phyloP scores from a whole-genome alignment of 257 asterid species.

The Solanum chmielewskii region DNA sequence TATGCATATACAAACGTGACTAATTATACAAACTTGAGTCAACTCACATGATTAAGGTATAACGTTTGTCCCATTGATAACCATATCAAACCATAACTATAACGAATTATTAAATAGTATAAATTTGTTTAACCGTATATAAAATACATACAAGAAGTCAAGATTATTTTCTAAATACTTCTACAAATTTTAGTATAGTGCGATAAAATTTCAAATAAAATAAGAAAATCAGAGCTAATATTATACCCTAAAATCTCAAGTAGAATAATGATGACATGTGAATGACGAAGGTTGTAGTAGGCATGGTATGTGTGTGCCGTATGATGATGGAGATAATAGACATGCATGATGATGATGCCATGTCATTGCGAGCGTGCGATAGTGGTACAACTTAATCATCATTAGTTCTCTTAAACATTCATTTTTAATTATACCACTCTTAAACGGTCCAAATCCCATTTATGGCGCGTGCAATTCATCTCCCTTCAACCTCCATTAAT shows the following conservation, averaged over 20 bases:
- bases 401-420: background rate
- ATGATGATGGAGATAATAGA: background rate
- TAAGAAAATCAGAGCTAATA: too few relatives aligned
- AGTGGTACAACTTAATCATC: slow-evolving; percentile 17
- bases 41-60: too few relatives aligned
- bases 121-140: too few relatives aligned
- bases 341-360: slow-evolving; percentile 7
- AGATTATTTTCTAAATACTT: too few relatives aligned
- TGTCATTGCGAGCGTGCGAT: slow-evolving; percentile 24
- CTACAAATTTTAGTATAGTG: background rate
- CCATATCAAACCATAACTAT: too few relatives aligned
- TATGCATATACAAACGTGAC: too few relatives aligned
- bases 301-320: background rate
- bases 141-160: too few relatives aligned
- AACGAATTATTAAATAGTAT: too few relatives aligned
- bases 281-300: background rate
- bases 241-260: background rate
- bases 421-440: background rate
- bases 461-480: background rate
- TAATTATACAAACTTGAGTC: too few relatives aligned
- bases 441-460: background rate
- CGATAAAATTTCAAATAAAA: background rate
- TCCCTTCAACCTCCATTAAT: background rate
- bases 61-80: too few relatives aligned
- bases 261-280: slow-evolving; percentile 4